Percentiles rank a stretch among this genome's conserved stretches.
phyloP scores from a whole-genome alignment of 192 early-diverging fungal genomes.

The Linnemannia schmuckeri region DNA sequence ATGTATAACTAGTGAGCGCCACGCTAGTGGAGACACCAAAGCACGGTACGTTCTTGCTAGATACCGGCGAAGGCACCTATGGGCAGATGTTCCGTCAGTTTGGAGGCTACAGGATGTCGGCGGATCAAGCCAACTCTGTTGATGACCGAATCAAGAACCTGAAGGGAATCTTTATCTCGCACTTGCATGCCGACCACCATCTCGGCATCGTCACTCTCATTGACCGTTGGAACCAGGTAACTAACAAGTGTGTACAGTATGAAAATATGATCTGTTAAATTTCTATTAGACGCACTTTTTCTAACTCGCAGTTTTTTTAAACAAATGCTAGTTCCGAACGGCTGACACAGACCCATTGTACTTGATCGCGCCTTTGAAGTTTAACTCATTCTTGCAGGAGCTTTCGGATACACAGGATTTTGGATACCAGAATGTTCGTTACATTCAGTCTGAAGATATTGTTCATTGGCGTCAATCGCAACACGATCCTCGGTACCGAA shows the following conservation, averaged over 20 bases:
- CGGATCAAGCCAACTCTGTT: conserved; percentile 56
- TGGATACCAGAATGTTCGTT: conserved; percentile 64
- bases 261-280: neutral
- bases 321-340: conserved; percentile 12
- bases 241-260: neutral
- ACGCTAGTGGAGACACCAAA: conserved; percentile 78
- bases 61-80: conserved; percentile 92
- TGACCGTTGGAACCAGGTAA: conserved; percentile 75
- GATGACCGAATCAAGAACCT: conserved; percentile 70
- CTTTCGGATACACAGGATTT: conserved; percentile 77
- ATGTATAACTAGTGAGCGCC: conserved; percentile 73
- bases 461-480: conserved; percentile 47
- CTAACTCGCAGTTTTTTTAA: neutral
- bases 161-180: conserved; percentile 88
- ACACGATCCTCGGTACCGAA: conserved; percentile 4
- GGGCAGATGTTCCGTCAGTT: conserved; percentile 85
- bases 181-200: conserved; percentile 99
- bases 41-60: conserved; percentile 81
- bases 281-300: neutral
- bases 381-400: conserved; percentile 74
- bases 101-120: conserved; percentile 28
- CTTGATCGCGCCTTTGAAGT: conserved; percentile 71
- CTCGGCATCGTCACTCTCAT: conserved; percentile 85
- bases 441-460: conserved; percentile 67
- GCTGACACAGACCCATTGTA: conserved; percentile 38